A percentile compares a stretch with the other conserved stretches of the same genome.
Conservation (phyloP, 2,329 filamentous ascomycete species). For the Penicillium polonicum region DNA sequence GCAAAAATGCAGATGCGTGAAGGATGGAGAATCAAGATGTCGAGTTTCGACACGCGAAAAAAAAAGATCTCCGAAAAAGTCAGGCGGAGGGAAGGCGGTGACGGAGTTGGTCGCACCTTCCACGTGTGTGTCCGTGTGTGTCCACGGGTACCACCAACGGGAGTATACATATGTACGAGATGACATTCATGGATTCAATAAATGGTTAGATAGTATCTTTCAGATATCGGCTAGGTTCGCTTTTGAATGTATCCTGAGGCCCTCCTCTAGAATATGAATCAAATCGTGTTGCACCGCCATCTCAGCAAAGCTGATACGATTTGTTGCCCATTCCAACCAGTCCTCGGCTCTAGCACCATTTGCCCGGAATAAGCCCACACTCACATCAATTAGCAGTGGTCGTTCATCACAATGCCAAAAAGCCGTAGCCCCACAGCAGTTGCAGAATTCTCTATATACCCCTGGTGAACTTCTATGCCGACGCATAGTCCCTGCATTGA, state of each 20-base stretch:
- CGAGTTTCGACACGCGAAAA: conserved; percentile 6
- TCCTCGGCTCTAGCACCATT: conserved; percentile 54
- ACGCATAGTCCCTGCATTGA: conserved; percentile 48
- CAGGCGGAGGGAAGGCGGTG: conserved; percentile 9
- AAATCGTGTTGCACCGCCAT: conserved; percentile 45
- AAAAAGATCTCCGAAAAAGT: conserved; percentile 10
- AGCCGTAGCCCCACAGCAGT: conserved; percentile 60
- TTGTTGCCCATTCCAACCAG: conserved; percentile 64
- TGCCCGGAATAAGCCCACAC: conserved; percentile 57
- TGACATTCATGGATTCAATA: background rate
- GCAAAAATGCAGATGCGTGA: background rate
- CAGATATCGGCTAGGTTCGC: background rate
- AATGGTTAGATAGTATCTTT: background rate
- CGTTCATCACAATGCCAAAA: conserved; percentile 61
- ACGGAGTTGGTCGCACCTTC: background rate
- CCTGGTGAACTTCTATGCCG: conserved; percentile 55
- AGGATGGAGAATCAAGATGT: background rate
- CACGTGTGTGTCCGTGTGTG: background rate
- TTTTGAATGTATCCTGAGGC: conserved; percentile 12
- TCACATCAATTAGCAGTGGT: conserved; percentile 61
- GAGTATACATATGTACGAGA: background rate
- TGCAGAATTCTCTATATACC: conserved; percentile 62
- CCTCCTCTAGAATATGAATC: conserved; percentile 27
- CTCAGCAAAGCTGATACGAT: conserved; percentile 60
- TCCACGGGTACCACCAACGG: background rate